Percentiles rank a stretch among this genome's conserved stretches.
Conservation (phyloP, 2,329 filamentous ascomycete species). For the Fusarium veterinarium region DNA sequence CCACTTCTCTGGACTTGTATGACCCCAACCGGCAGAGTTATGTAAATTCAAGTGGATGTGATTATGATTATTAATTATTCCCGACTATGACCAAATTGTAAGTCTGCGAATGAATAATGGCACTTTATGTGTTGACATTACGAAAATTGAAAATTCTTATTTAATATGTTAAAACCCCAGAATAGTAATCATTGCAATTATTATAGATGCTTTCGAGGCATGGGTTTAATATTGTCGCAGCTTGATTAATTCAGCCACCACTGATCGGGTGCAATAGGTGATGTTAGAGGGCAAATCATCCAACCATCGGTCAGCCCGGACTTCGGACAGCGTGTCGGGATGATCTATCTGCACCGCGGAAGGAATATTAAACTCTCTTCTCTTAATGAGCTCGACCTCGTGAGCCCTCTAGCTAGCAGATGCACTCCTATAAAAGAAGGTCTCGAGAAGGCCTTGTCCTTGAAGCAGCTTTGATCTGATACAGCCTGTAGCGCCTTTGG, state of each 20-base stretch:
- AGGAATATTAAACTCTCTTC: background rate
- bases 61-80: background rate
- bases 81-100: background rate
- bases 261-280: background rate
- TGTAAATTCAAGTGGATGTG: background rate
- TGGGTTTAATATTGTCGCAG: fast-evolving
- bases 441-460: background rate
- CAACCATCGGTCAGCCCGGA: background rate
- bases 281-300: background rate
- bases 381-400: background rate
- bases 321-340: background rate
- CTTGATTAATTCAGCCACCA: background rate
- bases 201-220: background rate
- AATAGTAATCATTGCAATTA: fast-evolving
- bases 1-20: fast-evolving
- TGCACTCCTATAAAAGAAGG: background rate
- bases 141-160: fast-evolving
- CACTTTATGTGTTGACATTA: fast-evolving
- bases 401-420: background rate
- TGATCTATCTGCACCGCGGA: background rate
- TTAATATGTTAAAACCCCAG: fast-evolving
- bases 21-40: background rate
- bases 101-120: background rate
- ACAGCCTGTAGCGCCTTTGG: no score
- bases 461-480: background rate